These are phyloP conservation scores for Corylus americana DNA, from an alignment of 306 rosid species.

Conservation along the genomic window DNA sequence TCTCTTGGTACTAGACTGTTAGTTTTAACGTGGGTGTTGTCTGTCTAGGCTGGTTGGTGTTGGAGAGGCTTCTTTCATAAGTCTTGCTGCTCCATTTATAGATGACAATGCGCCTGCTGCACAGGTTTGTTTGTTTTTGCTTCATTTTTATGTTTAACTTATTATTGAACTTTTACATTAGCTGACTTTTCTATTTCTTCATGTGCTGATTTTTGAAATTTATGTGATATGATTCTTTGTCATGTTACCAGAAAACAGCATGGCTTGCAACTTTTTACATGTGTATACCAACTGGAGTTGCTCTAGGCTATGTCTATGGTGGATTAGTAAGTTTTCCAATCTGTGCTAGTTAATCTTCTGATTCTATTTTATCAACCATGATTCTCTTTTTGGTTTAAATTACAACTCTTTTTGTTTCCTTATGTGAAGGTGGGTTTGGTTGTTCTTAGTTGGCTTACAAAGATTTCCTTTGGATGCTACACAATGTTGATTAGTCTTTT, in stretches of 20 bases:
- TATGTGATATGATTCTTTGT: slow-evolving; percentile 14
- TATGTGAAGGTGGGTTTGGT: slow-evolving; percentile 4
- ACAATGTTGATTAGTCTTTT: background rate
- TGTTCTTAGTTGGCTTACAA: background rate
- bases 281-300: slow-evolving; percentile 96
- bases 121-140: slow-evolving; percentile 54
- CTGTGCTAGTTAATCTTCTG: slow-evolving; percentile 14
- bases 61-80: slow-evolving; percentile 97
- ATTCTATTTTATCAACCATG: background rate
- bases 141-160: background rate
- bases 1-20: slow-evolving; percentile 25
- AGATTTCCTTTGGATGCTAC: slow-evolving; percentile 11
- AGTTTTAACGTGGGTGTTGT: slow-evolving; percentile 20
- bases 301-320: slow-evolving; percentile 92
- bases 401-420: background rate
- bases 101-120: slow-evolving; percentile 89
- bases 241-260: slow-evolving; percentile 73
- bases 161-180: slow-evolving; percentile 10
- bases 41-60: slow-evolving; percentile 88
- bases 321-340: slow-evolving; percentile 69
- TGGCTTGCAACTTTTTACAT: slow-evolving; percentile 96
- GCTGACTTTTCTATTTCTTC: slow-evolving; percentile 20
- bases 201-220: slow-evolving; percentile 20
- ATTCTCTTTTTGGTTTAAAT: slow-evolving; percentile 4
- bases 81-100: slow-evolving; percentile 96